Conservation (phyloP, 2,329 filamentous ascomycete genomes). For the Penicillium sp. region DNA sequence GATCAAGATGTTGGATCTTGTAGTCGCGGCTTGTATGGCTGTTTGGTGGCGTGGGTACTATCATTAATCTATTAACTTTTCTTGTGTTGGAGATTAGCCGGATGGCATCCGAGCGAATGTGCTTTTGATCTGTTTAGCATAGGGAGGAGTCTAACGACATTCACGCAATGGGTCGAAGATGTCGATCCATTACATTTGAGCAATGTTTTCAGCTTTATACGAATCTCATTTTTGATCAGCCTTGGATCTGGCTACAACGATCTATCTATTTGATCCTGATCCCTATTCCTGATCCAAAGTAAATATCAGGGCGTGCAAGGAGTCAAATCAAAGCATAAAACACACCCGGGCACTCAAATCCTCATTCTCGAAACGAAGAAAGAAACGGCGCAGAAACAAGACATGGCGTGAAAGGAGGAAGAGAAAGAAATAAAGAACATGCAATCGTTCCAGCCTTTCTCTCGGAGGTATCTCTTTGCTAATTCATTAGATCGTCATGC, state of each 20-base stretch:
- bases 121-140: neutral
- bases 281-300: neutral
- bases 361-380: neutral
- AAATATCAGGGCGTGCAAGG: neutral
- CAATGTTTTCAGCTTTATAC: neutral
- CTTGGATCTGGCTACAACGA: constrained; percentile 6
- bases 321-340: neutral
- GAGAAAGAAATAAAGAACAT: constrained; percentile 4
- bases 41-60: constrained; percentile 88
- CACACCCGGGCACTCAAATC: neutral
- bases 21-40: constrained; percentile 87
- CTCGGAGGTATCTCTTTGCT: constrained; percentile 28
- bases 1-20: constrained; percentile 89
- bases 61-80: constrained; percentile 25
- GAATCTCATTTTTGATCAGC: constrained; percentile 3
- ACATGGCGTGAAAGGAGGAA: neutral
- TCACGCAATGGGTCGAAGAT: no score
- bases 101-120: constrained; percentile 1
- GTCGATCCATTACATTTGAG: neutral
- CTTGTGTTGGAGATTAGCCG: neutral
- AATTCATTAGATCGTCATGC: constrained; percentile 28
- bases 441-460: constrained; percentile 22
- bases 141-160: neutral
- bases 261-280: constrained; percentile 14
- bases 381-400: neutral